A percentile compares a stretch with the other conserved stretches of the same genome.
These are phyloP conservation scores for Paspalum vaginatum DNA, from an alignment of 176 grass and related monocot species.

Conservation along the genomic window DNA sequence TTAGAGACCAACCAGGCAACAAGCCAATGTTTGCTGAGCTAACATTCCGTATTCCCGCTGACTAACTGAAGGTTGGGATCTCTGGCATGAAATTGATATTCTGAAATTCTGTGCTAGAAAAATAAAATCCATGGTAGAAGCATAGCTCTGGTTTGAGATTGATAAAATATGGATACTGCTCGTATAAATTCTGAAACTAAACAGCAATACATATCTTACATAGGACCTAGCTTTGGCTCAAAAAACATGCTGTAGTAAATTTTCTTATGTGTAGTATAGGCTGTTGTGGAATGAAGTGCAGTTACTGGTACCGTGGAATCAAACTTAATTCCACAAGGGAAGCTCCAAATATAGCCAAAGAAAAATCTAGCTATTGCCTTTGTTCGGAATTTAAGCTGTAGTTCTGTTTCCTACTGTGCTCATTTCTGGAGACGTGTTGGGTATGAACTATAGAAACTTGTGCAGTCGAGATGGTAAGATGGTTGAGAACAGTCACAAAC, in stretches of 20 bases:
- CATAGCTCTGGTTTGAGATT: neutral
- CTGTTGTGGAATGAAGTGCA: neutral
- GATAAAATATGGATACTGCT: no score
- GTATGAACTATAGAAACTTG: neutral
- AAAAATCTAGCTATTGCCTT: neutral
- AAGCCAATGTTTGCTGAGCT: neutral
- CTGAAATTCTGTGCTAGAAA: neutral
- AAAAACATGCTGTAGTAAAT: neutral
- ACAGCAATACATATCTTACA: neutral
- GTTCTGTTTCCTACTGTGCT: neutral
- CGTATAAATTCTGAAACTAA: neutral
- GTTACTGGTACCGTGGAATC: neutral
- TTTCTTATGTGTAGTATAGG: neutral
- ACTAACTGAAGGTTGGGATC: neutral
- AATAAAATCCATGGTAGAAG: neutral
- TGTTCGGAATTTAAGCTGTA: neutral
- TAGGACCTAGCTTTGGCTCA: neutral
- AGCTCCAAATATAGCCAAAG: neutral
- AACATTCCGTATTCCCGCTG: neutral
- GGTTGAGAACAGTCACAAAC: no score
- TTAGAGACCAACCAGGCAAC: slow-evolving; percentile 1
- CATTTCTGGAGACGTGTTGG: neutral
- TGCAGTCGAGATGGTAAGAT: no score
- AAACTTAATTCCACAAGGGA: neutral
- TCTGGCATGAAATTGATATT: neutral